These are phyloP conservation scores for Cydonia oblonga DNA, from an alignment of 331 rosid genomes.

Conservation along the genomic window DNA sequence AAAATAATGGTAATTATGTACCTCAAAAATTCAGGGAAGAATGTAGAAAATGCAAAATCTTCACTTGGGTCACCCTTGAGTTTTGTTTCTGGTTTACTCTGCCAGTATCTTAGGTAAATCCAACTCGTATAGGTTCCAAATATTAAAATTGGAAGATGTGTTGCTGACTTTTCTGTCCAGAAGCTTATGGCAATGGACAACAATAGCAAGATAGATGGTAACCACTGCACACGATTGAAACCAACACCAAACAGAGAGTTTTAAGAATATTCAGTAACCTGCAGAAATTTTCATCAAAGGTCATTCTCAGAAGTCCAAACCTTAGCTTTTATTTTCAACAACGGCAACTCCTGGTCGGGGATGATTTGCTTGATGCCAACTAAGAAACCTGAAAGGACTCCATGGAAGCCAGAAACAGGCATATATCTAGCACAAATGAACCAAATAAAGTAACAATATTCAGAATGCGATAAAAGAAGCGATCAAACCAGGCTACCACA, in stretches of 20 bases:
- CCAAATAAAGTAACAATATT: slow-evolving; percentile 7
- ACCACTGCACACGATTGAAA: slow-evolving; percentile 55
- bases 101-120: slow-evolving; percentile 98
- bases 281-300: not conserved
- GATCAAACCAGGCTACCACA: slow-evolving; percentile 4
- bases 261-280: slow-evolving; percentile 4
- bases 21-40: slow-evolving; percentile 84
- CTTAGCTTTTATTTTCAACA: slow-evolving; percentile 59
- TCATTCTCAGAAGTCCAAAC: slow-evolving; percentile 20
- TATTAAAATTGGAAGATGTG: slow-evolving; percentile 71
- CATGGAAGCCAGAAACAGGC: slow-evolving; percentile 89
- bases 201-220: slow-evolving; percentile 58
- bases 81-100: slow-evolving; percentile 72
- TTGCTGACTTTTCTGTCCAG: slow-evolving; percentile 44
- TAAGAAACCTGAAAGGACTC: slow-evolving; percentile 79
- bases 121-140: slow-evolving; percentile 85
- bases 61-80: slow-evolving; percentile 86
- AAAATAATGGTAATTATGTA: slow-evolving; percentile 5
- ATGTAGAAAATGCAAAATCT: slow-evolving; percentile 84
- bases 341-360: slow-evolving; percentile 87
- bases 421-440: slow-evolving; percentile 40
- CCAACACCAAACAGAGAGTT: slow-evolving; percentile 7
- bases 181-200: slow-evolving; percentile 51
- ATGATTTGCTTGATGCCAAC: slow-evolving; percentile 92
- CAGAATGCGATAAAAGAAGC: not conserved